These are phyloP conservation scores for Populus tomentosa DNA, from an alignment of 441 rosid species.

Conservation along the genomic window DNA sequence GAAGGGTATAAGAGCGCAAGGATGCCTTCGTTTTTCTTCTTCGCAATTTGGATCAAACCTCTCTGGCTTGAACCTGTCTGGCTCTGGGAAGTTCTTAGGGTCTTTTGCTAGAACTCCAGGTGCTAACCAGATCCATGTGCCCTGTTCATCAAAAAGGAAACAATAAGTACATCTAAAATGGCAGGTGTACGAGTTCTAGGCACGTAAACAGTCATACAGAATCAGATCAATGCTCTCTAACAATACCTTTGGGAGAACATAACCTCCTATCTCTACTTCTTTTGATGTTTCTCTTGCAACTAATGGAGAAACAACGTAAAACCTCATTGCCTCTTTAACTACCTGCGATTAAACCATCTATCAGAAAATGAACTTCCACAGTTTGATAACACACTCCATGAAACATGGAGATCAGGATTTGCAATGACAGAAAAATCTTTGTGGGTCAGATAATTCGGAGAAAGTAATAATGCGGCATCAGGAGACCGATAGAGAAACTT, in stretches of 20 bases:
- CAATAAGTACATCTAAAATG: too few species aligned
- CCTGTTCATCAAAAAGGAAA: conserved; percentile 35
- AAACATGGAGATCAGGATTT: neutral
- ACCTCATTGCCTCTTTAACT: conserved; percentile 83
- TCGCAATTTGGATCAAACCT: conserved; percentile 73
- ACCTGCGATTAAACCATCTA: conserved; percentile 43
- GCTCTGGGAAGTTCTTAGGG: conserved; percentile 81
- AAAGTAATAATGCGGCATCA: neutral
- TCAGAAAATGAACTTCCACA: neutral
- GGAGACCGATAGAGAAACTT: neutral
- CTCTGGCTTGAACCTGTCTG: conserved; percentile 82
- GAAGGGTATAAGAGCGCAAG: conserved; percentile 76
- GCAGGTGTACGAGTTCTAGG: neutral
- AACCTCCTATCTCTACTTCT: conserved; percentile 79
- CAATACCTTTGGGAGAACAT: conserved; percentile 75
- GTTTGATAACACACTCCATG: neutral
- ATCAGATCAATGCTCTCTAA: neutral
- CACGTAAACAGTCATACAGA: neutral
- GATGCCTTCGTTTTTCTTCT: conserved; percentile 80
- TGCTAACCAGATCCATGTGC: conserved; percentile 98
- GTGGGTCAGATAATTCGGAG: neutral
- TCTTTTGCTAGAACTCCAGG: conserved; percentile 85
- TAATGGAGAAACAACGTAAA: conserved; percentile 73
- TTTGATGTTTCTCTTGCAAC: conserved; percentile 82
- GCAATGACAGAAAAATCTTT: too few species aligned